Evolutionary conservation across 1,284 basidiomycete genomes (phyloP).

Genomic region (Ganoderma lucidum): DNA sequence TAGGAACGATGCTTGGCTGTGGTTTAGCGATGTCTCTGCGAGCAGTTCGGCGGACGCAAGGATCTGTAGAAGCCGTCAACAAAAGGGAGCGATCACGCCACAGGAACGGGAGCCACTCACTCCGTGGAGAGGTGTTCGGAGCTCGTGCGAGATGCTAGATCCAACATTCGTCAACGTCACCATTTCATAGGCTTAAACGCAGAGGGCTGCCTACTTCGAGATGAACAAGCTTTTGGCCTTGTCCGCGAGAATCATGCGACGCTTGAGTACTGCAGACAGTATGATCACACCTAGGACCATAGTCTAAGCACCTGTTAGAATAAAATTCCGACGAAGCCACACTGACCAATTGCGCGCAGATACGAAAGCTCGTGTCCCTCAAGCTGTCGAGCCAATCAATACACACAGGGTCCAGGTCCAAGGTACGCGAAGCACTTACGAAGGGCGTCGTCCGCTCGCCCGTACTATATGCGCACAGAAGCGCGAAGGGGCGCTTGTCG

Average conservation of each 20-base stretch:
- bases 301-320: conserved; percentile 3
- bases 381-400: conserved; percentile 53
- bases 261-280: conserved; percentile 90
- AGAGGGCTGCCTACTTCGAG: conserved; percentile 70
- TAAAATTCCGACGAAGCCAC: conserved; percentile 5
- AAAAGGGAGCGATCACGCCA: conserved; percentile 2
- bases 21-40: conserved; percentile 82
- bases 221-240: conserved; percentile 93
- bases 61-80: conserved; percentile 56
- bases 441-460: conserved; percentile 82
- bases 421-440: conserved; percentile 53
- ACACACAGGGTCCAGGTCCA: conserved; percentile 9
- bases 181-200: conserved; percentile 2
- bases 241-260: conserved; percentile 93
- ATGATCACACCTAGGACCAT: conserved; percentile 82
- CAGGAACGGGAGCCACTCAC: conserved; percentile 47
- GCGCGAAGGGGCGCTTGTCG: conserved; percentile 91
- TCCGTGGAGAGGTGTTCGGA: conserved; percentile 90
- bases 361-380: conserved; percentile 95
- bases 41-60: conserved; percentile 91
- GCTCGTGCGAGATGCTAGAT: conserved; percentile 90
- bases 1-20: conserved; percentile 87
- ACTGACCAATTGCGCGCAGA: conserved; percentile 81
- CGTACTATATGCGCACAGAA: conserved; percentile 91
- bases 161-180: conserved; percentile 17